phyloP scores from a whole-genome alignment of 169 alveolate genomes.

The Cryptosporidium meleagridis region DNA sequence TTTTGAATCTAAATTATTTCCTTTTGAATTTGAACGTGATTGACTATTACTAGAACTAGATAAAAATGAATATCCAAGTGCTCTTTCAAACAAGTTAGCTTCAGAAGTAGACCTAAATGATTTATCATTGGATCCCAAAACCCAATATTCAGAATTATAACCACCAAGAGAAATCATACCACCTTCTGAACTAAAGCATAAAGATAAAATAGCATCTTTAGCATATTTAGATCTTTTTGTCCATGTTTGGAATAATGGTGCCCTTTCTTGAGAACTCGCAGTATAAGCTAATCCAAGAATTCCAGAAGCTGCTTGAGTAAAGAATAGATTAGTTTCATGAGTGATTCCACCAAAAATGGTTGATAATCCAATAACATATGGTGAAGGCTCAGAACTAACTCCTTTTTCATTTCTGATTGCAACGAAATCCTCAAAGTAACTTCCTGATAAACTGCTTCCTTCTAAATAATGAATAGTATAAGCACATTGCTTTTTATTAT shows the following conservation, averaged over 20 bases:
- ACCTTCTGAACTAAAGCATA: slow-evolving; percentile 73
- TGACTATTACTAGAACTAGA: not conserved
- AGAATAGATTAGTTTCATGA: slow-evolving; percentile 57
- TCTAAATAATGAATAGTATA: slow-evolving; percentile 63
- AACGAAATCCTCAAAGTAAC: slow-evolving; percentile 67
- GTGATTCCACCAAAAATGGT: slow-evolving; percentile 73
- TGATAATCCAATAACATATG: slow-evolving; percentile 59
- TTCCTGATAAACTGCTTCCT: slow-evolving; percentile 68
- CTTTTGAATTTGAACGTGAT: not conserved
- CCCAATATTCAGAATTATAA: slow-evolving; percentile 71
- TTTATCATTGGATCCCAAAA: slow-evolving; percentile 5
- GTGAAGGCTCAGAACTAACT: slow-evolving; percentile 33
- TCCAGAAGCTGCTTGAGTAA: slow-evolving; percentile 73
- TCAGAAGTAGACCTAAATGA: slow-evolving; percentile 24
- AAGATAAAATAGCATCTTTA: slow-evolving; percentile 44
- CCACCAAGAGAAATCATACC: slow-evolving; percentile 71
- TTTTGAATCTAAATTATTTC: not conserved
- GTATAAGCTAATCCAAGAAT: slow-evolving; percentile 73
- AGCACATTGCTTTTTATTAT: slow-evolving; percentile 54
- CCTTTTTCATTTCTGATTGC: slow-evolving; percentile 65
- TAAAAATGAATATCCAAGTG: slow-evolving; percentile 29
- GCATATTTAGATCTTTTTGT: slow-evolving; percentile 43
- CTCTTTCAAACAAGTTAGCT: not conserved
- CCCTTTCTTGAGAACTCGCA: slow-evolving; percentile 65
- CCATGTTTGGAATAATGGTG: slow-evolving; percentile 69